Evolutionary conservation across 75 land plant species (phyloP).

Genomic region (Sequoiadendron giganteum): DNA sequence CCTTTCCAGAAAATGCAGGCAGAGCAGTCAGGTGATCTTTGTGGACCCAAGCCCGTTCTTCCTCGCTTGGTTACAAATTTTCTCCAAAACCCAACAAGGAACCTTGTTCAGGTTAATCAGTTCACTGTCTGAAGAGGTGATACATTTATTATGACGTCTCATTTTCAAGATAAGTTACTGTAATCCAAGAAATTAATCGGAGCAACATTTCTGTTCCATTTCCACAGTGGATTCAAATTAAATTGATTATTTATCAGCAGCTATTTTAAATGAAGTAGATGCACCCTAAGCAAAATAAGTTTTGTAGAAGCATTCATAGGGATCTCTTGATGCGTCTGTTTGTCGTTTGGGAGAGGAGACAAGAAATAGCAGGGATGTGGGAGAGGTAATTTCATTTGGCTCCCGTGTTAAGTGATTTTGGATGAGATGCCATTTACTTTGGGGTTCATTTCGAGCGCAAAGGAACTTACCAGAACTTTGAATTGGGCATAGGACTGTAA

Average conservation of each 20-base stretch:
- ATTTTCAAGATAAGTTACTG: neutral
- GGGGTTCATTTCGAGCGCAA: neutral
- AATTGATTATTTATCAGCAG: neutral
- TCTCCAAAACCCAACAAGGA: conserved; percentile 20
- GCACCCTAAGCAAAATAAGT: neutral
- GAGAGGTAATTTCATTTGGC: neutral
- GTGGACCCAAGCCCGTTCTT: conserved; percentile 36
- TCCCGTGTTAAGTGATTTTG: neutral
- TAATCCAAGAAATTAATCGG: neutral
- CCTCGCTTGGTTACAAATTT: conserved; percentile 29
- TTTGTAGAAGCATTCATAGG: neutral
- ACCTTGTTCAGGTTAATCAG: conserved; percentile 9
- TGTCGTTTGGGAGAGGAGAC: neutral
- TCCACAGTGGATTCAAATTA: neutral
- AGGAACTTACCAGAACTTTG: neutral
- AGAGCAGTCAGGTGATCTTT: conserved; percentile 33
- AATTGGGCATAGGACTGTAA: neutral
- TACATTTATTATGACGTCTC: neutral
- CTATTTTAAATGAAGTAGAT: neutral
- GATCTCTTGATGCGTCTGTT: neutral
- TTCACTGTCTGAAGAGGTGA: conserved; percentile 1
- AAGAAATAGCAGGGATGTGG: neutral
- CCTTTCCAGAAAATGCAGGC: conserved; percentile 22
- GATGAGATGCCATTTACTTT: neutral
- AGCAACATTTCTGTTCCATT: neutral